These are phyloP conservation scores for Kwoniella sp. DNA, from an alignment of 768 basidiomycete species.

Conservation along the genomic window DNA sequence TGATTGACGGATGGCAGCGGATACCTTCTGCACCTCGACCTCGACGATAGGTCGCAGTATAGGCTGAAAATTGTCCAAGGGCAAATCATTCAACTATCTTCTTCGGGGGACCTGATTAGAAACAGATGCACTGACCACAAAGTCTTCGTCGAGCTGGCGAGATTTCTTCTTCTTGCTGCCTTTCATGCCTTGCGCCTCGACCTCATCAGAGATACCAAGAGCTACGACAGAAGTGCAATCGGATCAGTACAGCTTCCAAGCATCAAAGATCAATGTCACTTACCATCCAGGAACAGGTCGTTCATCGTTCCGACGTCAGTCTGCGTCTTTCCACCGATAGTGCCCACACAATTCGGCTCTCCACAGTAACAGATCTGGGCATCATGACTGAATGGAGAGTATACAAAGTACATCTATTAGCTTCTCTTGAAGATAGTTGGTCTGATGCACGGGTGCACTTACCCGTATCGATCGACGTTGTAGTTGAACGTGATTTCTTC, in stretches of 20 bases:
- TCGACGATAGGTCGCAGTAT: conserved; percentile 71
- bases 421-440: background rate
- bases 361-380: conserved; percentile 94
- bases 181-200: conserved; percentile 78
- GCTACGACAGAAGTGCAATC: conserved; percentile 61
- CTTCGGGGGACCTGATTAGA: background rate
- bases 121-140: conserved; percentile 64
- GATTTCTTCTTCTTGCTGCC: conserved; percentile 86
- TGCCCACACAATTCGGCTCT: conserved; percentile 91
- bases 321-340: conserved; percentile 96
- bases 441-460: conserved; percentile 46
- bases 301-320: conserved; percentile 94
- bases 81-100: background rate
- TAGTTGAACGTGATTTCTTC: conserved; percentile 99
- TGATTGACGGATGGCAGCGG: conserved; percentile 87
- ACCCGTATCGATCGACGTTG: conserved; percentile 99
- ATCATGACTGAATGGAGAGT: conserved; percentile 74
- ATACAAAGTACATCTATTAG: no score
- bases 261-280: no score
- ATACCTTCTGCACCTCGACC: conserved; percentile 85
- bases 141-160: conserved; percentile 93
- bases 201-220: conserved; percentile 90
- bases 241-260: conserved; percentile 2
- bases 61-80: conserved; percentile 71
- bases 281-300: conserved; percentile 90